Percentiles rank a stretch among this genome's conserved stretches.
These are phyloP conservation scores for Leccinum ambiguum DNA, from an alignment of 1,284 basidiomycete genomes.

Conservation along the genomic window DNA sequence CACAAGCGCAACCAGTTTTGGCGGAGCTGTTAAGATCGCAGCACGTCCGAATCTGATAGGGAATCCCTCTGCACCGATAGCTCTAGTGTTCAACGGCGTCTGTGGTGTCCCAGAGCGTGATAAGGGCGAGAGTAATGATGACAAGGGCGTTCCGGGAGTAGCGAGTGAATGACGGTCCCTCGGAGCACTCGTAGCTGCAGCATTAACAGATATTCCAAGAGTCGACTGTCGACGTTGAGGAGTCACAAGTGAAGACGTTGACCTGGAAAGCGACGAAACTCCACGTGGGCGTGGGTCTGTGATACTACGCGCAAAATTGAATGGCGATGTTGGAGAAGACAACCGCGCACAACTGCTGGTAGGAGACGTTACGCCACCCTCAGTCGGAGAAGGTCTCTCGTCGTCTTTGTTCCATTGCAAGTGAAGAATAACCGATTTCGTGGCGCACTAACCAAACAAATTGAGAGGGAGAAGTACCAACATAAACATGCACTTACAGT, in stretches of 20 bases:
- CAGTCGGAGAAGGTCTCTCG: slow-evolving; percentile 26
- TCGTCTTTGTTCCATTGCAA: slow-evolving; percentile 82
- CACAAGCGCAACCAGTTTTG: slow-evolving; percentile 74
- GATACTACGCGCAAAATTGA: slow-evolving; percentile 22
- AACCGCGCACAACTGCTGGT: slow-evolving; percentile 20
- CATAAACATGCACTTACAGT: slow-evolving; percentile 52
- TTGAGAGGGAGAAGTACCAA: background rate
- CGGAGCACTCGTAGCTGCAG: slow-evolving; percentile 9
- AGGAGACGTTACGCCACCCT: slow-evolving; percentile 21
- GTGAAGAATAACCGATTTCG: slow-evolving; percentile 85
- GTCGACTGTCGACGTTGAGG: slow-evolving; percentile 46
- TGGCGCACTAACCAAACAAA: slow-evolving; percentile 64
- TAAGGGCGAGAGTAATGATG: slow-evolving; percentile 36
- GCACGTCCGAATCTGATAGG: slow-evolving; percentile 61
- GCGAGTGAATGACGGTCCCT: slow-evolving; percentile 30
- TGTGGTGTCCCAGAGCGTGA: slow-evolving; percentile 43
- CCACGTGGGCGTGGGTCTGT: slow-evolving; percentile 38
- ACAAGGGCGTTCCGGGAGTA: slow-evolving; percentile 47
- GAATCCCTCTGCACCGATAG: slow-evolving; percentile 36
- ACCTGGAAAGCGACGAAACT: slow-evolving; percentile 46
- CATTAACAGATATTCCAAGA: slow-evolving; percentile 34
- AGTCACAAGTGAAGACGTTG: slow-evolving; percentile 44
- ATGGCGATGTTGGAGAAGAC: slow-evolving; percentile 29
- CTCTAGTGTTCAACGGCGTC: slow-evolving; percentile 28
- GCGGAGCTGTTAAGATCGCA: slow-evolving; percentile 73